phyloP scores from a whole-genome alignment of 148 eudicot genomes.

The Polygonum aviculare region DNA sequence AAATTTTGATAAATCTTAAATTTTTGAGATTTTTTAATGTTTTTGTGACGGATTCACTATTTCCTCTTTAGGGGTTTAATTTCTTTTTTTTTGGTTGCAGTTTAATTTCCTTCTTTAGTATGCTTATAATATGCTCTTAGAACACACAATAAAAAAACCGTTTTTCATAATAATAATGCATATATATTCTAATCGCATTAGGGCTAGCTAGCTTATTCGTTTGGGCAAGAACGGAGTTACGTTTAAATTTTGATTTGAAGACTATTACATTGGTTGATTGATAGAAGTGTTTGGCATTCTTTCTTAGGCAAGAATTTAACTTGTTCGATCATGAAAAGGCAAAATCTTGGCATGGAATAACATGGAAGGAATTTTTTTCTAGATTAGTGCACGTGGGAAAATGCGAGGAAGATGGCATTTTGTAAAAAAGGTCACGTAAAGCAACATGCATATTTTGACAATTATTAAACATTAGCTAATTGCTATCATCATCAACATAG shows the following conservation, averaged over 20 bases:
- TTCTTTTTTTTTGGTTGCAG: too few species aligned
- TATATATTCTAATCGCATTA: background rate
- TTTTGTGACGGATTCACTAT: too few species aligned
- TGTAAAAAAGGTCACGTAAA: background rate
- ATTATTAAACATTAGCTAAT: background rate
- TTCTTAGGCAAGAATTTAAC: background rate
- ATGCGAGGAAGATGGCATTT: background rate
- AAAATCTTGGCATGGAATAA: background rate
- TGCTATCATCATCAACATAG: background rate
- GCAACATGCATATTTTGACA: background rate
- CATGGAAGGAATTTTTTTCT: background rate
- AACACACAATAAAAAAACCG: too few species aligned
- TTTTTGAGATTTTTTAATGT: too few species aligned
- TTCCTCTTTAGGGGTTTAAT: too few species aligned
- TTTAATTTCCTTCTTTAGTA: too few species aligned
- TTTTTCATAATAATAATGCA: too few species aligned
- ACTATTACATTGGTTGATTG: background rate
- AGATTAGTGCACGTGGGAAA: background rate
- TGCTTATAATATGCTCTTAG: too few species aligned
- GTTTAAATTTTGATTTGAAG: background rate
- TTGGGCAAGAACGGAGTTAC: background rate
- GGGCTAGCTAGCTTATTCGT: background rate
- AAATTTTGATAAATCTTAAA: too few species aligned
- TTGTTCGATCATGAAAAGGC: background rate
- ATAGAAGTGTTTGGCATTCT: background rate